Conservation (phyloP, 176 grass and related monocot genomes). For the Juncus inflexus region DNA sequence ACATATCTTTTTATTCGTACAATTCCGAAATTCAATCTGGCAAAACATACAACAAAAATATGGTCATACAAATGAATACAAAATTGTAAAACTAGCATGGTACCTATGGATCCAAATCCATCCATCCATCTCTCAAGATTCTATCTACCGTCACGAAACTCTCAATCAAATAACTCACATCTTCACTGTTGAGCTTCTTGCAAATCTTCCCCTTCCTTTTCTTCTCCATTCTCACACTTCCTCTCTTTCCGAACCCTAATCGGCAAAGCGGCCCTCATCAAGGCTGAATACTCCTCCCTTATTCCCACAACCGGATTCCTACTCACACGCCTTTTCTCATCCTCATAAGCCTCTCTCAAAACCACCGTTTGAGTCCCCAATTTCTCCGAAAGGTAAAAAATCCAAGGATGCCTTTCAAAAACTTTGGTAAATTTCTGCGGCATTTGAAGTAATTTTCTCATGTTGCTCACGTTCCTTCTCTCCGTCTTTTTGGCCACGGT, state of each 20-base stretch:
- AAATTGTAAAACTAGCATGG: too few species aligned
- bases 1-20: too few species aligned
- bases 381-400: conserved; percentile 67
- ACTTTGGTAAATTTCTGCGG: conserved; percentile 90
- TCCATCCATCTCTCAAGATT: too few species aligned
- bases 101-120: too few species aligned
- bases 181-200: too few species aligned
- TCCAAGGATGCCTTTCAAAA: conserved; percentile 68
- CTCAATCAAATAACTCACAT: too few species aligned
- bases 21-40: too few species aligned
- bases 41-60: too few species aligned
- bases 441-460: conserved; percentile 61
- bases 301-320: conserved; percentile 50
- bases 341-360: conserved; percentile 59
- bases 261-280: conserved; percentile 40
- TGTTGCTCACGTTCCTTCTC: conserved; percentile 64
- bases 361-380: conserved; percentile 59
- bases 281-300: conserved; percentile 52
- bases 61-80: too few species aligned
- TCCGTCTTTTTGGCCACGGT: conserved; percentile 62
- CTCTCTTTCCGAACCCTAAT: conserved; percentile 20
- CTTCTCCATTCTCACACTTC: too few species aligned
- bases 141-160: too few species aligned
- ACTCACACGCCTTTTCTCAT: conserved; percentile 34
- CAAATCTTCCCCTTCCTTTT: too few species aligned